Percentiles rank a stretch among this genome's conserved stretches.
Evolutionary conservation across 306 rosid species (phyloP).

Genomic region (Pterocarpus santalinus): DNA sequence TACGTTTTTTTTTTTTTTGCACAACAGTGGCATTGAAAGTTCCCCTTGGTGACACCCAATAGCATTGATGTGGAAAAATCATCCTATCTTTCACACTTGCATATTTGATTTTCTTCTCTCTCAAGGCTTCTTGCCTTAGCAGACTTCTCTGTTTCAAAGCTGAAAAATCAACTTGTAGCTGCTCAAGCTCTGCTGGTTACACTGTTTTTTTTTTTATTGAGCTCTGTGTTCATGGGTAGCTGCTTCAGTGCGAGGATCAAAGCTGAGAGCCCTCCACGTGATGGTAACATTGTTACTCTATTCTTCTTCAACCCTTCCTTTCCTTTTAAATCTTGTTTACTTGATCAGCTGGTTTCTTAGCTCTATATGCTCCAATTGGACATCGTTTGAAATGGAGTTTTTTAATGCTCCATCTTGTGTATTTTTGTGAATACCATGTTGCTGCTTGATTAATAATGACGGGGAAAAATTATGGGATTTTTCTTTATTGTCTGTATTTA

Average conservation of each 20-base stretch:
- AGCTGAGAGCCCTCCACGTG: slow-evolving; percentile 87
- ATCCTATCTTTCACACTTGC: slow-evolving; percentile 56
- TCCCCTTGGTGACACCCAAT: slow-evolving; percentile 51
- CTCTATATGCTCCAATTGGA: neutral
- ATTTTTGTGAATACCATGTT: neutral
- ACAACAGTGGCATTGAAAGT: slow-evolving; percentile 2
- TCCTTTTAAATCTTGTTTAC: slow-evolving; percentile 16
- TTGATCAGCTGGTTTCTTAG: slow-evolving; percentile 19
- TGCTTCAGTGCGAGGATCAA: slow-evolving; percentile 83
- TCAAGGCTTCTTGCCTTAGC: slow-evolving; percentile 32
- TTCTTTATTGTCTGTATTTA: slow-evolving; percentile 2
- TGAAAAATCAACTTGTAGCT: slow-evolving; percentile 38
- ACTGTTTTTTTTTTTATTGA: neutral
- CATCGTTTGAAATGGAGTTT: slow-evolving; percentile 27
- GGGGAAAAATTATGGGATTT: slow-evolving; percentile 11
- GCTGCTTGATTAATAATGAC: neutral
- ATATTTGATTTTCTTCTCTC: slow-evolving; percentile 35
- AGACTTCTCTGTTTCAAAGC: slow-evolving; percentile 33
- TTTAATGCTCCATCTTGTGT: slow-evolving; percentile 28
- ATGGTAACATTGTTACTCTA: slow-evolving; percentile 57
- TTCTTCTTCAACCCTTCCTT: slow-evolving; percentile 1
- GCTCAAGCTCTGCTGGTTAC: neutral
- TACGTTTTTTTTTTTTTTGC: neutral
- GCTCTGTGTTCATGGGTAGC: slow-evolving; percentile 75
- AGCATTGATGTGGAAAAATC: slow-evolving; percentile 43